These are phyloP conservation scores for Apiotrichum mycotoxinovorans DNA, from an alignment of 1,284 basidiomycete species.

Conservation along the genomic window DNA sequence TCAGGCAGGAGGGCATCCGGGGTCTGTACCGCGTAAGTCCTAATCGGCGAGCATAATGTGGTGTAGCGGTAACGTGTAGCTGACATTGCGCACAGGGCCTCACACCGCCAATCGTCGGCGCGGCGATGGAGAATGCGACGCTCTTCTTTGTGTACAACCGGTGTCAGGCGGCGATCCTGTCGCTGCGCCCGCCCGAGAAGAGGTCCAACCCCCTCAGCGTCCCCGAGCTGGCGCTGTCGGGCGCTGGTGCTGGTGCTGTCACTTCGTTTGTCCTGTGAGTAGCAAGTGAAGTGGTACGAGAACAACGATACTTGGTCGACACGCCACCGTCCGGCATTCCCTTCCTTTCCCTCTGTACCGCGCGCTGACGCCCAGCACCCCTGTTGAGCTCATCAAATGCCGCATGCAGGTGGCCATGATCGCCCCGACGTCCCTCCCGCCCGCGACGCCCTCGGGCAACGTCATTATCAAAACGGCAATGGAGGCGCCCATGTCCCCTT, in stretches of 20 bases:
- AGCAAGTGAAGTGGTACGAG: too few relatives aligned
- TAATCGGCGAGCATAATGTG: too few relatives aligned
- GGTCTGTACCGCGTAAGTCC: slow-evolving; percentile 75
- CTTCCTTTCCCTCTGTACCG: background rate
- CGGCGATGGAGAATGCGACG: slow-evolving; percentile 85
- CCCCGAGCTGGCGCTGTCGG: slow-evolving; percentile 67
- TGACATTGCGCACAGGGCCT: slow-evolving; percentile 60
- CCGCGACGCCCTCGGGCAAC: background rate
- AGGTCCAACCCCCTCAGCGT: slow-evolving; percentile 55
- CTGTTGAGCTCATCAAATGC: slow-evolving; percentile 88
- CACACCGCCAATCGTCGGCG: slow-evolving; percentile 80
- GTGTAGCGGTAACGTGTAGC: background rate
- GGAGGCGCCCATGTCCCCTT: slow-evolving; percentile 27
- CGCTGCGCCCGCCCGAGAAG: slow-evolving; percentile 33
- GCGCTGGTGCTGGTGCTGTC: slow-evolving; percentile 72
- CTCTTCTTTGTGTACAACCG: slow-evolving; percentile 84
- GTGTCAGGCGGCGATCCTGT: slow-evolving; percentile 65
- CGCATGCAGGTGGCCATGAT: slow-evolving; percentile 95
- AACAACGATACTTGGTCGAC: too few relatives aligned
- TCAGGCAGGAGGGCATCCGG: slow-evolving; percentile 67
- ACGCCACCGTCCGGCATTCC: too few relatives aligned
- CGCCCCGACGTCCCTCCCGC: background rate
- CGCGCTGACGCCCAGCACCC: slow-evolving; percentile 59
- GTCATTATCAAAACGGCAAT: slow-evolving; percentile 19
- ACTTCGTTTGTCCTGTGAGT: slow-evolving; percentile 76